phyloP scores from a whole-genome alignment of 2,329 filamentous ascomycete species.

The Xylariaceae sp. region DNA sequence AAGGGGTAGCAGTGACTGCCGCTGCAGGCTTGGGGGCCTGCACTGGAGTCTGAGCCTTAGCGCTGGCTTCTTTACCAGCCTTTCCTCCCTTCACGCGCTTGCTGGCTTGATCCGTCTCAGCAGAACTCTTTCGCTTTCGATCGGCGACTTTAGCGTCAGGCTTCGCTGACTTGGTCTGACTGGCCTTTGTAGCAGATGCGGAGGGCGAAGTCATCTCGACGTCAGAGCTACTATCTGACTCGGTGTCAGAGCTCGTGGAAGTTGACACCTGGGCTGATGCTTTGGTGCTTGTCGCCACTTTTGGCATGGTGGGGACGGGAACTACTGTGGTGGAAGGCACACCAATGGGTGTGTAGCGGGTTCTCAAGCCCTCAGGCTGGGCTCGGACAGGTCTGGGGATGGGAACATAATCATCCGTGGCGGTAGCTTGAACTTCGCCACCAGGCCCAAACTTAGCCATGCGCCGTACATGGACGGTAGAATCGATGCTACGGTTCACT shows the following conservation, averaged over 20 bases:
- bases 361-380: conserved; percentile 62
- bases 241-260: conserved; percentile 30
- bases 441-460: conserved; percentile 51
- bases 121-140: conserved; percentile 37
- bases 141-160: conserved; percentile 15
- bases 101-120: conserved; percentile 26
- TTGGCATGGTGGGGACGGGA: neutral
- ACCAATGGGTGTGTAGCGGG: conserved; percentile 64
- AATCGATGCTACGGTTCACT: conserved; percentile 47
- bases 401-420: conserved; percentile 39
- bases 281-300: neutral
- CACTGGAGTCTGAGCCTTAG: conserved; percentile 34
- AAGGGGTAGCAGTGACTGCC: conserved; percentile 19
- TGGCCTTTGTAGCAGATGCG: conserved; percentile 19
- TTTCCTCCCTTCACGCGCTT: conserved; percentile 30
- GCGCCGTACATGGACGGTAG: conserved; percentile 61
- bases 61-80: conserved; percentile 1
- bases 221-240: conserved; percentile 43
- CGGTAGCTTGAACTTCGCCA: conserved; percentile 36
- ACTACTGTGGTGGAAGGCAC: conserved; percentile 33
- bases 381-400: conserved; percentile 48
- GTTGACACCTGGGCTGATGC: conserved; percentile 38
- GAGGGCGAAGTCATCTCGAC: conserved; percentile 42
- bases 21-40: conserved; percentile 28
- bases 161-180: conserved; percentile 27